Base-by-base conservation (phyloP, 441 rosid genomes). In the Aquilaria agallochum region DNA sequence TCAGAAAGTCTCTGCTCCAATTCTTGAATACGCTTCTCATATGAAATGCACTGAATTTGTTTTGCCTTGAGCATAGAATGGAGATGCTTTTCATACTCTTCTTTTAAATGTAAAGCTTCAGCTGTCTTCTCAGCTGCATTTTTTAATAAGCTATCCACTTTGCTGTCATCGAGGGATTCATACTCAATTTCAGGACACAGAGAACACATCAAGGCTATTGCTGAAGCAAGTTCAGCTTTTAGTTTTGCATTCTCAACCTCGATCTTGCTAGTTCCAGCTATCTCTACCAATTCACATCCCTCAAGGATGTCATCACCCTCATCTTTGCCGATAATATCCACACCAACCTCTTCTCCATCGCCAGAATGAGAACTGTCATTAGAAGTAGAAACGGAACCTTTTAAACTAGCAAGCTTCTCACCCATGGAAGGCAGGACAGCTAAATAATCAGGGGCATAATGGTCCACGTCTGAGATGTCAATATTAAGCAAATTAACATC, bases 141-240 rank as follows among this genome's bases (percentile, higher is more conserved):
- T 78, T 86, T 95, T 76, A 87, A 68, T 62, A 83, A 46, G 65
- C 64, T 70, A 53, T 82, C 91, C 45, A 84, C 72, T 64, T 78
- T 74, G 63, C 79, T 79, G 56, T 92, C 95, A 80, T 87, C 95
- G 54, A 84, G 75, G 20, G 76, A 59, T 46, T 88, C 96, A 57
- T 74, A 88, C 66, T 88, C 95, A 64, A 77, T 61, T 50, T 86
- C 89, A 59, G 82, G 94, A 67, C 75, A 73, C 66, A 88, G 69
- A 30, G 89, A 85, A 73, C 99, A 92, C 27, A 92, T 84, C 30
- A 68, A 48, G 59, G 98, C 96, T 72, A 92, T 82, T 34, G 92
- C 94, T 71, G 97, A 88, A 80, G 99, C 99, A 78, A 92, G 97
- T 56, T 95, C 97, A 45, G 99, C 99, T 81, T 88, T 95, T 69